Conservation (phyloP, 306 rosid species). For the Trifolium dubium region DNA sequence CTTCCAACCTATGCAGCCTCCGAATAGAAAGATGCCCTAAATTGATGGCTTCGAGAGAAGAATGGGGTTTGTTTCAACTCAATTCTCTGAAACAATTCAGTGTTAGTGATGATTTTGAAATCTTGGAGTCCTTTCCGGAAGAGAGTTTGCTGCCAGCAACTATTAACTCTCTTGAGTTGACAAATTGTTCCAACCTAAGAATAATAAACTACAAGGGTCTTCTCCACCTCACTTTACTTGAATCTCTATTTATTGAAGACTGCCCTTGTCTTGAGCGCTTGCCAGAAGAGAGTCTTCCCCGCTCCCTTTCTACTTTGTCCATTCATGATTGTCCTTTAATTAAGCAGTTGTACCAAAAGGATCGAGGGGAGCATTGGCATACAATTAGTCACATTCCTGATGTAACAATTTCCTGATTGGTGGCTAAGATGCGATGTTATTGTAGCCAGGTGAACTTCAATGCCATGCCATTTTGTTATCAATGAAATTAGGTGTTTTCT, state of each 20-base stretch:
- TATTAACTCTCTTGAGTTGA: background rate
- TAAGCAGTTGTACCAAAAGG: background rate
- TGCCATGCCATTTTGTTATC: too few species aligned
- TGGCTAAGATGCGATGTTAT: background rate
- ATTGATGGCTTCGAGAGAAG: background rate
- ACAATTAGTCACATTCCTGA: slow-evolving; percentile 29
- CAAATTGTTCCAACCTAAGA: background rate
- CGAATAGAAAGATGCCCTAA: background rate
- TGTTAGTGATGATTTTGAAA: slow-evolving; percentile 1
- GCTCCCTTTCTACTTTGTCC: background rate
- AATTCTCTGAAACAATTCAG: background rate
- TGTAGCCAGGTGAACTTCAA: background rate
- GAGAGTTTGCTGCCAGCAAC: slow-evolving; percentile 27
- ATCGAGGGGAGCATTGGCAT: slow-evolving; percentile 22
- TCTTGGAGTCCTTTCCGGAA: slow-evolving; percentile 27
- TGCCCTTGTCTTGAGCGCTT: slow-evolving; percentile 37
- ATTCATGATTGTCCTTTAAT: background rate
- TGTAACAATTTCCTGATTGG: background rate
- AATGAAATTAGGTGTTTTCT: too few species aligned
- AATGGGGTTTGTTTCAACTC: slow-evolving; percentile 23
- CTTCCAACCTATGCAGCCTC: background rate
- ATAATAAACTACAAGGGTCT: slow-evolving; percentile 34
- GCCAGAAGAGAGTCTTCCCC: slow-evolving; percentile 29
- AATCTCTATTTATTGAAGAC: accelerated
- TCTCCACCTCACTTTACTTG: slow-evolving; percentile 40